A percentile compares a stretch with the other conserved stretches of the same genome.
Conservation (phyloP, 371 early-diverging fungal genomes). For the Saksenaea oblongispora region DNA sequence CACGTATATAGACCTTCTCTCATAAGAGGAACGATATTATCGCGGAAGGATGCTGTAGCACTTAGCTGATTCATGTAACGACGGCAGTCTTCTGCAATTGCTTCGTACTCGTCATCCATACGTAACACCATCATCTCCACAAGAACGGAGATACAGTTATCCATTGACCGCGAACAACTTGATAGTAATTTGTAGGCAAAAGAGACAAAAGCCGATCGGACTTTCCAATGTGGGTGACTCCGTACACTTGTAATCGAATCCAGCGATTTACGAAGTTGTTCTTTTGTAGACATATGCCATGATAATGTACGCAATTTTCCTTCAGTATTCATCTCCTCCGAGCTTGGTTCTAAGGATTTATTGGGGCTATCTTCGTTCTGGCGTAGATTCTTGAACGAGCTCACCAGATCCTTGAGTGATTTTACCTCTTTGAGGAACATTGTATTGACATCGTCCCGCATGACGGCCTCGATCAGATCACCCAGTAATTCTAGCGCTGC, state of each 20-base stretch:
- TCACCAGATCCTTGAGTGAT: slow-evolving; percentile 27
- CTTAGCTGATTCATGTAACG: slow-evolving; percentile 24
- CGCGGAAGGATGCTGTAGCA: slow-evolving; percentile 10
- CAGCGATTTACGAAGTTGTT: slow-evolving; percentile 23
- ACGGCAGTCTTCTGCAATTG: slow-evolving; percentile 34
- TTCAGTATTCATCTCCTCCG: neutral
- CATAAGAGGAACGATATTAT: slow-evolving; percentile 32
- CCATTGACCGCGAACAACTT: slow-evolving; percentile 40
- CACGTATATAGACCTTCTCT: slow-evolving; percentile 46
- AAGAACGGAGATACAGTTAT: slow-evolving; percentile 36
- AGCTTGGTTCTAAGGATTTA: neutral
- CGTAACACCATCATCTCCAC: slow-evolving; percentile 49
- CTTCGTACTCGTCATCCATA: slow-evolving; percentile 45
- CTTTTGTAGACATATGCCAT: slow-evolving; percentile 36
- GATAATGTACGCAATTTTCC: slow-evolving; percentile 5
- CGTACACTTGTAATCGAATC: slow-evolving; percentile 31
- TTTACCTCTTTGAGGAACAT: slow-evolving; percentile 17
- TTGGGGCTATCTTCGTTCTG: neutral
- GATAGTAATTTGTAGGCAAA: slow-evolving; percentile 41
- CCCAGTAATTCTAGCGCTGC: slow-evolving; percentile 37
- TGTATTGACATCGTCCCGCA: slow-evolving; percentile 36
- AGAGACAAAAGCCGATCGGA: slow-evolving; percentile 44
- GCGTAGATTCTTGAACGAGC: neutral
- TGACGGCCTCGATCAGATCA: slow-evolving; percentile 32
- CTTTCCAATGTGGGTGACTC: slow-evolving; percentile 43